Evolutionary conservation across 176 grass and related monocot genomes (phyloP).

Genomic region (Zoysia japonica): DNA sequence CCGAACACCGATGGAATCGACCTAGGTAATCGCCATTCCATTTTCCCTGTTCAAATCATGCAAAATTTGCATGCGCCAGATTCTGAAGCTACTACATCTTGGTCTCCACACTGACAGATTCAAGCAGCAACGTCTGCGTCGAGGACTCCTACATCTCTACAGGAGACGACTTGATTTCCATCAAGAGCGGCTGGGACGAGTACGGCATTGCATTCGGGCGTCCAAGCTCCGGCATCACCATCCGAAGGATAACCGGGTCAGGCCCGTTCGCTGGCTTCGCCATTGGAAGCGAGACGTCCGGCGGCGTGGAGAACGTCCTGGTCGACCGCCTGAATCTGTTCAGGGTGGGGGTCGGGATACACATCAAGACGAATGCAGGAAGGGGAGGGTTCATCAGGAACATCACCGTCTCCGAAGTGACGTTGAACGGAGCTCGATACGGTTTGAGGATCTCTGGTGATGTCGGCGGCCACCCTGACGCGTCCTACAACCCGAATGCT

Average conservation of each 20-base stretch:
- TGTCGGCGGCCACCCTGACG: constrained; percentile 63
- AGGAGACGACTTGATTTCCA: constrained; percentile 70
- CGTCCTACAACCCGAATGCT: constrained; percentile 42
- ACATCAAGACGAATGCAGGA: constrained; percentile 74
- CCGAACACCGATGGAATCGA: constrained; percentile 83
- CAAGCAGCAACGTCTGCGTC: constrained; percentile 70
- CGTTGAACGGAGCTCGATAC: constrained; percentile 51
- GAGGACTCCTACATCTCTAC: constrained; percentile 80
- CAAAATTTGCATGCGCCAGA: neutral
- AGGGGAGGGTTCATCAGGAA: constrained; percentile 75
- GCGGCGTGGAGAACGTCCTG: constrained; percentile 60
- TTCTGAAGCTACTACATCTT: constrained; percentile 16
- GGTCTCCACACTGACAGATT: constrained; percentile 47
- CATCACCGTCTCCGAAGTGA: constrained; percentile 66
- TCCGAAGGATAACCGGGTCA: constrained; percentile 61
- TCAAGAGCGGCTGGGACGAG: constrained; percentile 83
- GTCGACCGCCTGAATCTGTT: constrained; percentile 62
- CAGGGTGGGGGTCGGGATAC: constrained; percentile 53
- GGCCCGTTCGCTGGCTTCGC: constrained; percentile 66
- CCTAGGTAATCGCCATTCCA: constrained; percentile 43
- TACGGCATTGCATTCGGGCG: constrained; percentile 71
- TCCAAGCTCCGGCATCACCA: constrained; percentile 62
- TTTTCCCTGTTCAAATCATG: neutral
- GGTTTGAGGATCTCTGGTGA: constrained; percentile 61
- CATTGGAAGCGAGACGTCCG: constrained; percentile 72